A percentile compares a stretch with the other conserved stretches of the same genome.
Evolutionary conservation across 1,139 yeast genomes (phyloP).

Genomic region (Blastobotrys persicus): DNA sequence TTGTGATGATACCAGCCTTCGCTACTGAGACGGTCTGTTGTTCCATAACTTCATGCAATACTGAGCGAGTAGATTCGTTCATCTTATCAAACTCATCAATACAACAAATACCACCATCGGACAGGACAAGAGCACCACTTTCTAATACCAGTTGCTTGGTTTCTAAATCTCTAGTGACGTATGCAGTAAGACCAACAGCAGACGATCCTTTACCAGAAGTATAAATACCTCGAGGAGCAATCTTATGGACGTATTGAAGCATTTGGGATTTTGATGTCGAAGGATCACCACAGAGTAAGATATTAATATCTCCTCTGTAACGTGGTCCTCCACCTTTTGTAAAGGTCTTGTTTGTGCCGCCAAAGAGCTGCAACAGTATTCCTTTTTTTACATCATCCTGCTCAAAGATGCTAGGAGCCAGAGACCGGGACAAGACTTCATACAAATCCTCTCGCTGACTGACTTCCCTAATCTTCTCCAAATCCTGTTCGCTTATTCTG

Average conservation of each 20-base stretch:
- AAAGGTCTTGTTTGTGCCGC: conserved; percentile 90
- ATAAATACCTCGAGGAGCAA: conserved; percentile 96
- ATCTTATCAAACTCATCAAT: conserved; percentile 98
- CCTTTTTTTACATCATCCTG: conserved; percentile 97
- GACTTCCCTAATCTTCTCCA: conserved; percentile 57
- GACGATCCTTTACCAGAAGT: conserved; percentile 99
- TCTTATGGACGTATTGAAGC: conserved; percentile 90
- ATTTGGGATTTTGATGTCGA: conserved; percentile 95
- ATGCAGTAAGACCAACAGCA: conserved; percentile 98
- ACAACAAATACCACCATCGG: conserved; percentile 98
- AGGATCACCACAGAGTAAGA: conserved; percentile 94
- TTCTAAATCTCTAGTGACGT: conserved; percentile 90
- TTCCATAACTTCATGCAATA: conserved; percentile 97
- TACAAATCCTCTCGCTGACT: conserved; percentile 75
- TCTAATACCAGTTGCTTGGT: conserved; percentile 91
- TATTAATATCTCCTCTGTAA: conserved; percentile 92
- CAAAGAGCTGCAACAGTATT: conserved; percentile 83
- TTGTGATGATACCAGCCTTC: conserved; percentile 96
- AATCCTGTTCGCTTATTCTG: conserved; percentile 64
- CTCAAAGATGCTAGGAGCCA: conserved; percentile 95
- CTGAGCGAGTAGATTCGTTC: conserved; percentile 93
- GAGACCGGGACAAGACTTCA: conserved; percentile 82
- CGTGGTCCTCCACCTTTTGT: conserved; percentile 78
- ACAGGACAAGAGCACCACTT: conserved; percentile 92
- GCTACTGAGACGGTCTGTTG: conserved; percentile 98